Evolutionary conservation across 2,329 filamentous ascomycete species (phyloP).

Genomic region (Didymella keratinophila): DNA sequence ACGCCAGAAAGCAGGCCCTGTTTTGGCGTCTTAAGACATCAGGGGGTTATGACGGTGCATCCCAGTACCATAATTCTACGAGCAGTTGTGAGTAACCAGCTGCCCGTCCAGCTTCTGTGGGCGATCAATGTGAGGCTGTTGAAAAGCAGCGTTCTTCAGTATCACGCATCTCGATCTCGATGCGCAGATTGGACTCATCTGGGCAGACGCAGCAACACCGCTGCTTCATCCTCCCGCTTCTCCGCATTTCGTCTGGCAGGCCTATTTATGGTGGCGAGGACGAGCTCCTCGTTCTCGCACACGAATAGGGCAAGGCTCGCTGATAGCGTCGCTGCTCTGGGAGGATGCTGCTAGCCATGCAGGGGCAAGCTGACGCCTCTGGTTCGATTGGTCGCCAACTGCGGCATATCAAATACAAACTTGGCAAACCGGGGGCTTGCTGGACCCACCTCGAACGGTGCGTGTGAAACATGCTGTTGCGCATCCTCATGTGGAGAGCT

Average conservation of each 20-base stretch:
- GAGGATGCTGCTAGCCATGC: conserved; percentile 37
- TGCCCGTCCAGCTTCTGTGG: conserved; percentile 13
- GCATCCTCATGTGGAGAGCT: conserved; percentile 33
- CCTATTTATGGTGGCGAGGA: conserved; percentile 48
- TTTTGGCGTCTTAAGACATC: conserved; percentile 25
- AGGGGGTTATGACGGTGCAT: conserved; percentile 21
- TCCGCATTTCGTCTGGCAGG: conserved; percentile 46
- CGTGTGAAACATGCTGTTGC: conserved; percentile 39
- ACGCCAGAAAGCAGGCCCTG: conserved; percentile 15
- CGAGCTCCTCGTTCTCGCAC: conserved; percentile 29
- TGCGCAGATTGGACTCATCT: not conserved
- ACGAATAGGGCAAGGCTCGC: conserved; percentile 32
- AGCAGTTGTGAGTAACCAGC: conserved; percentile 15
- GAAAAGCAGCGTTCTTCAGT: not conserved
- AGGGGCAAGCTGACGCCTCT: conserved; percentile 28
- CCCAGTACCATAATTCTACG: conserved; percentile 11
- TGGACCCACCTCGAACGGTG: conserved; percentile 34
- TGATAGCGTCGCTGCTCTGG: conserved; percentile 25
- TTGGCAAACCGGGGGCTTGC: conserved; percentile 25
- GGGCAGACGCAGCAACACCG: conserved; percentile 13
- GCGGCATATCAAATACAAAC: conserved; percentile 38
- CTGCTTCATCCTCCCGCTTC: conserved; percentile 39
- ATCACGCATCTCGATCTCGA: not conserved
- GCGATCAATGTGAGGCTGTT: not conserved
- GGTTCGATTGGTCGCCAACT: conserved; percentile 36